Conservation (phyloP, 768 basidiomycete genomes). For the Exidia glandulosa region DNA sequence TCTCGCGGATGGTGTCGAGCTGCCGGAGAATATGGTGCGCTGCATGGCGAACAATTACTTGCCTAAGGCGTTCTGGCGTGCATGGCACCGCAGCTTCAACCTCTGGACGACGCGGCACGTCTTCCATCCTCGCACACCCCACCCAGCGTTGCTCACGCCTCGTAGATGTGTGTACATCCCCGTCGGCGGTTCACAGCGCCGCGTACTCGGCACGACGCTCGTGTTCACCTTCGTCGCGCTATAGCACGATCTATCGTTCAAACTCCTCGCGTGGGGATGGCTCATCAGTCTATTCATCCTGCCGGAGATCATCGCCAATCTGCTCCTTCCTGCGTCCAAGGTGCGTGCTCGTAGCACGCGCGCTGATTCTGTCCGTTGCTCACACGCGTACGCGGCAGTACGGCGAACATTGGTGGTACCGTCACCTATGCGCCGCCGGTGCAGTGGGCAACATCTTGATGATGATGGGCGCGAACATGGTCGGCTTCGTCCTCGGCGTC, state of each 20-base stretch:
- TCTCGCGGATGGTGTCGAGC: constrained; percentile 74
- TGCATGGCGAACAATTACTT: constrained; percentile 98
- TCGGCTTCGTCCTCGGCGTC: constrained; percentile 86
- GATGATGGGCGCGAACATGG: constrained; percentile 88
- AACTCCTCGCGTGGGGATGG: constrained; percentile 93
- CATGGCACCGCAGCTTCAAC: constrained; percentile 95
- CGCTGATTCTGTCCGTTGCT: neutral
- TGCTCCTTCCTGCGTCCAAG: constrained; percentile 51
- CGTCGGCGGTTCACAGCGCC: constrained; percentile 58
- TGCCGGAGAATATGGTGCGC: constrained; percentile 96
- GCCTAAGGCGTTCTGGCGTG: constrained; percentile 83
- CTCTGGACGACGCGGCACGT: constrained; percentile 81
- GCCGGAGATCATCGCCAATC: constrained; percentile 63
- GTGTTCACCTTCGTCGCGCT: constrained; percentile 95
- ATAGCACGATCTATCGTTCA: constrained; percentile 91
- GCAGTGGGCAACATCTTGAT: constrained; percentile 74
- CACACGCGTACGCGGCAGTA: constrained; percentile 35
- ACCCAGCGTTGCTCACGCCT: constrained; percentile 75
- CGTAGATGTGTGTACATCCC: too few species aligned
- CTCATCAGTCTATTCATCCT: constrained; percentile 81
- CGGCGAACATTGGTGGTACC: constrained; percentile 63
- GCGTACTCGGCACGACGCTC: constrained; percentile 53
- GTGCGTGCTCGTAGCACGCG: constrained; percentile 28
- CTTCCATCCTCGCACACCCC: too few species aligned
- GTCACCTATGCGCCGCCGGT: constrained; percentile 74